Conservation (phyloP, 1,284 basidiomycete species). For the Cutaneotrichosporon sp. region DNA sequence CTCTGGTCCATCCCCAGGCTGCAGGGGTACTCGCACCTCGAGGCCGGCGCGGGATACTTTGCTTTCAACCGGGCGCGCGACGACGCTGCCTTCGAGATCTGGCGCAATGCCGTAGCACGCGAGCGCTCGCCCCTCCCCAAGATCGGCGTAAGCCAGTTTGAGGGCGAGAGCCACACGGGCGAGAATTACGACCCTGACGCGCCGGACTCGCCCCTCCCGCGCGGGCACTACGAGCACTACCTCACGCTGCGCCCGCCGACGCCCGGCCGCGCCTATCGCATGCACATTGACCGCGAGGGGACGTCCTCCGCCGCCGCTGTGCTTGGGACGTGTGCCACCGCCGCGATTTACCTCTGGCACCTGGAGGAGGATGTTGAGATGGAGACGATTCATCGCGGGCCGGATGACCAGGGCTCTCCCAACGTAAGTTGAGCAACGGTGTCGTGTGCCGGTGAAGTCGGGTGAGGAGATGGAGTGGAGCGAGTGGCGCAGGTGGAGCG, state of each 20-base stretch:
- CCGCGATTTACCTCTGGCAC: conserved; percentile 42
- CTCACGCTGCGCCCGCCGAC: conserved; percentile 37
- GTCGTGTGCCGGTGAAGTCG: no score
- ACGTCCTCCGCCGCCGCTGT: conserved; percentile 29
- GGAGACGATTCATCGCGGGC: conserved; percentile 28
- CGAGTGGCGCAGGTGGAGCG: no score
- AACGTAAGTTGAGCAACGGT: conserved; percentile 23
- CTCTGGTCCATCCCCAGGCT: conserved; percentile 34
- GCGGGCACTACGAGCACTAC: conserved; percentile 42
- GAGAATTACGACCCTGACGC: conserved; percentile 10
- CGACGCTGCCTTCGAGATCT: conserved; percentile 31
- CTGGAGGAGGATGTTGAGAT: conserved; percentile 35
- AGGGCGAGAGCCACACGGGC: conserved; percentile 23
- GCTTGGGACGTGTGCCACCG: conserved; percentile 31
- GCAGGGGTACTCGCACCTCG: conserved; percentile 37
- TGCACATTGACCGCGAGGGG: conserved; percentile 36
- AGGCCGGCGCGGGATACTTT: conserved; percentile 41
- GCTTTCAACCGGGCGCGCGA: conserved; percentile 30
- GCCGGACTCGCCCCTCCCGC: conserved; percentile 25
- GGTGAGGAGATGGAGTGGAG: no score
- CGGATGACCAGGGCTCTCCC: conserved; percentile 18
- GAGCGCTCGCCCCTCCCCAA: conserved; percentile 14
- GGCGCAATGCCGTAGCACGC: conserved; percentile 32
- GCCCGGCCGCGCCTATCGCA: conserved; percentile 38
- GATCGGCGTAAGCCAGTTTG: conserved; percentile 13